Conservation (phyloP, 2,329 filamentous ascomycete genomes). For the Aurifilum marmelostoma region DNA sequence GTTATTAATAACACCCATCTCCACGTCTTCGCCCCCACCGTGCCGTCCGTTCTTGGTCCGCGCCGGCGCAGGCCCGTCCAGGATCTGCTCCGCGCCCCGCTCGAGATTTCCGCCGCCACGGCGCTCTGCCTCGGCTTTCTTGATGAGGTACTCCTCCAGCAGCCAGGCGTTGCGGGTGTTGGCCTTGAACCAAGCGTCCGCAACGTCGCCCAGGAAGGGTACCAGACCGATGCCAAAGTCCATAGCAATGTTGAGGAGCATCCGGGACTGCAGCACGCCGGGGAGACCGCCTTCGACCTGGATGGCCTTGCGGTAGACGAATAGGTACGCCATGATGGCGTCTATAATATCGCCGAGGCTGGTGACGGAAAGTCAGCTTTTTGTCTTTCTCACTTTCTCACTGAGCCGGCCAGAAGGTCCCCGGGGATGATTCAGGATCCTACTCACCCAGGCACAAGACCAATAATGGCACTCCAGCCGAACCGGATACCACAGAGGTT, state of each 20-base stretch:
- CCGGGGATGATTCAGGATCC: background rate
- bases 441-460: slow-evolving; percentile 77
- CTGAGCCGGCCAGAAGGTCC: too few species aligned
- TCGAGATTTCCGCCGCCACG: slow-evolving; percentile 24
- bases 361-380: slow-evolving; percentile 31
- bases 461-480: slow-evolving; percentile 88
- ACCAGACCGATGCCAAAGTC: slow-evolving; percentile 77
- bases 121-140: slow-evolving; percentile 63
- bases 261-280: slow-evolving; percentile 60
- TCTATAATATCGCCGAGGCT: slow-evolving; percentile 79
- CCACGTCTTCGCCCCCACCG: slow-evolving; percentile 25
- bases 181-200: slow-evolving; percentile 72
- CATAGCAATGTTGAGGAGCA: slow-evolving; percentile 78
- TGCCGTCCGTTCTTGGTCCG: background rate
- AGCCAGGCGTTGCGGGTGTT: slow-evolving; percentile 77
- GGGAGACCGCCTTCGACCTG: slow-evolving; percentile 79
- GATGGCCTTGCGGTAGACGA: slow-evolving; percentile 70
- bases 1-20: slow-evolving; percentile 22
- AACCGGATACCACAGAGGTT: slow-evolving; percentile 80
- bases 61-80: background rate
- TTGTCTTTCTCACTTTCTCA: background rate
- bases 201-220: slow-evolving; percentile 75
- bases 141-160: slow-evolving; percentile 68
- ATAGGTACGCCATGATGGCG: slow-evolving; percentile 70
- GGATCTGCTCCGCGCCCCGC: background rate